Evolutionary conservation across 2,329 filamentous ascomycete genomes (phyloP), one percentile per base, ranked within the genome.

Genomic region (Emergomyces orientalis): DNA sequence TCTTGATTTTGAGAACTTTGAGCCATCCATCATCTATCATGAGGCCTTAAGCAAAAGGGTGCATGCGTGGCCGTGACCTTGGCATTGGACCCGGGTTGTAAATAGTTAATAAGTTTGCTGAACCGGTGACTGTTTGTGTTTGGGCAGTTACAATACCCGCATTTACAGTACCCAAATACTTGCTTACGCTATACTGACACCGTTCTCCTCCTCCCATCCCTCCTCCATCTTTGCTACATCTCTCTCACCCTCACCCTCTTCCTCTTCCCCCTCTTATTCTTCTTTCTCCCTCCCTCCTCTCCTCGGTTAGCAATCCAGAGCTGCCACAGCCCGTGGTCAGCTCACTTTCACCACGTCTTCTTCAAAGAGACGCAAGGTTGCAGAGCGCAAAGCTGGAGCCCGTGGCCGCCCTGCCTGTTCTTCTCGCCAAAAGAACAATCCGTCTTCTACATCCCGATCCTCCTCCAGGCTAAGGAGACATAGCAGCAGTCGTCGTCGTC

Each of bases 261-360:
- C 43, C 11, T n/a, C 17, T 45, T 51, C 13, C 17, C 32, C 14
- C 17, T 32, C 13, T 13, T 32, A 14, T 17, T 34, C n/a, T 8
- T 43, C 41, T 3, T 19, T 14, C 11, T 19, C 30, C 13, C 14
- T 32, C 17, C 27, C 27, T 11, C 17, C 25, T 9, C 5, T 17
- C 27, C 27, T 41, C 55, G 13, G 22, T 9, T 59, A 25, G 19
- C 32, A 25, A 25, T 11, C 37, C 22, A 60, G 76, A 78, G 76
- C 76, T 78, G 76, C 75, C 74, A 75, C 75, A 56, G 66, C 67
- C 69, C 69, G 75, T 76, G 75, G 71, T 73, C 76, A 77, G 76
- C 76, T 78, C 76, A 72, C 72, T 69, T 74, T 76, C 77, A 80
- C 74, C 70, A 80, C 78, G 78, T 77, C 78, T 78, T 76, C 77